Base-by-base conservation (phyloP, 108 stramenopile genomes). In the Skeletonema marinoi region DNA sequence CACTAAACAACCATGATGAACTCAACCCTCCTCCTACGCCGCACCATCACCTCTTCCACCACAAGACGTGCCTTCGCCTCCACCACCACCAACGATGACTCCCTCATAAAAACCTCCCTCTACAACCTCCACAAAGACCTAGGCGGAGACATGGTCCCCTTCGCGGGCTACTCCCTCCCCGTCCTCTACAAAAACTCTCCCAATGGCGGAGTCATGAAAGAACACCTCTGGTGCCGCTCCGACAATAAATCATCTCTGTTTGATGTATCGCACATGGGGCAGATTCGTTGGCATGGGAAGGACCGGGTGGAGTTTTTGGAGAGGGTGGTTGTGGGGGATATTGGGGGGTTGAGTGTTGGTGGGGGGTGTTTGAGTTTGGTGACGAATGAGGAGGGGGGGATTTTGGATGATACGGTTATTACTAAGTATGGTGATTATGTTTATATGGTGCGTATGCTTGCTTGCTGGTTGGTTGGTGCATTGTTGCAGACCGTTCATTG, bases 181-280 rank as follows among this genome's bases (percentile, higher is more conserved):
- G 98, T 99, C 8, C 84, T 98, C 64, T 99, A 98, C 94, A 92
- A 91, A 72, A 25, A 25, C 0, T 78, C 77, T 4, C 78, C 81
- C 29, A 91, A 96, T 61, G 92, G 91, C 32, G 99, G 98, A 14
- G 97, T 99, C 36, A 88, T 97, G 92, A 95, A 96, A 69, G 98
- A 98, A 85, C 97, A 97, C 73, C 77, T 91, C 50, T 97, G 98
- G 93, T 95, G 93, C 68, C 93, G 98, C 14, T 70, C 86, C 0
- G 77, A 85, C 30, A 93, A 88, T 21, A 92, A 90, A 63, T 88
- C 96, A 7, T 84, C 91, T 13, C 65, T 99, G 32, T 99, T 99
- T 82, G 99, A 99, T 85, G 99, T 98, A 31, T 95, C 93, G 29
- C 99, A 99, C 86, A 99, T 99, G 99, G 99, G 99, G 51, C 99